Conservation (phyloP, 257 asterid genomes). For the Gynochthodes officinalis region DNA sequence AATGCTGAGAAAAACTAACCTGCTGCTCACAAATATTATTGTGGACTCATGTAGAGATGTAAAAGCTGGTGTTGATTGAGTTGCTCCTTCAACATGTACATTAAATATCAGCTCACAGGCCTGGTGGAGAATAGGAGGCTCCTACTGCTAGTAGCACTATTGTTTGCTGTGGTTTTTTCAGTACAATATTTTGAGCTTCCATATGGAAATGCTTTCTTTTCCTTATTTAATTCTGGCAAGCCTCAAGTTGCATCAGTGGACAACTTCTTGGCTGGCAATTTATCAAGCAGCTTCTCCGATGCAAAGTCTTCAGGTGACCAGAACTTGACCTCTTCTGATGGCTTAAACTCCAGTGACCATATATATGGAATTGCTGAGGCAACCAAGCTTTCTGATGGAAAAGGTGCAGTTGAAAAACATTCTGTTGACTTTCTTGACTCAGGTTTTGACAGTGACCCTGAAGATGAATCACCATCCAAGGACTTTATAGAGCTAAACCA, state of each 20-base stretch:
- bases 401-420: slow-evolving; percentile 21
- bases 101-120: slow-evolving; percentile 32
- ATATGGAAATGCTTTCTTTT: slow-evolving; percentile 39
- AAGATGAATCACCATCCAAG: slow-evolving; percentile 49
- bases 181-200: slow-evolving; percentile 71
- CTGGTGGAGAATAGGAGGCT: slow-evolving; percentile 51
- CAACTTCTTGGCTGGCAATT: slow-evolving; percentile 24
- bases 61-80: slow-evolving; percentile 7
- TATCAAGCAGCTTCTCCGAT: slow-evolving; percentile 15
- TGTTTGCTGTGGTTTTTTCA: slow-evolving; percentile 50
- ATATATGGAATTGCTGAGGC: slow-evolving; percentile 17
- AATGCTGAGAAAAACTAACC: neutral
- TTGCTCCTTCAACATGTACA: slow-evolving; percentile 41
- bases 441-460: slow-evolving; percentile 43
- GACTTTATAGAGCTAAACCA: slow-evolving; percentile 32
- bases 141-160: slow-evolving; percentile 50
- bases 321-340: slow-evolving; percentile 24
- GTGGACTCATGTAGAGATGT: slow-evolving; percentile 23
- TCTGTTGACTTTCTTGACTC: slow-evolving; percentile 19
- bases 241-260: slow-evolving; percentile 21
- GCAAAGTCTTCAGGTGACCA: slow-evolving; percentile 11
- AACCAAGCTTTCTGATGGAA: slow-evolving; percentile 27
- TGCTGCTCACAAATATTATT: neutral
- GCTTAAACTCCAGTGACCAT: slow-evolving; percentile 23
- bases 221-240: slow-evolving; percentile 37